These are phyloP conservation scores for Diaporthe destruens DNA, from an alignment of 2,329 filamentous ascomycete genomes.

Conservation along the genomic window DNA sequence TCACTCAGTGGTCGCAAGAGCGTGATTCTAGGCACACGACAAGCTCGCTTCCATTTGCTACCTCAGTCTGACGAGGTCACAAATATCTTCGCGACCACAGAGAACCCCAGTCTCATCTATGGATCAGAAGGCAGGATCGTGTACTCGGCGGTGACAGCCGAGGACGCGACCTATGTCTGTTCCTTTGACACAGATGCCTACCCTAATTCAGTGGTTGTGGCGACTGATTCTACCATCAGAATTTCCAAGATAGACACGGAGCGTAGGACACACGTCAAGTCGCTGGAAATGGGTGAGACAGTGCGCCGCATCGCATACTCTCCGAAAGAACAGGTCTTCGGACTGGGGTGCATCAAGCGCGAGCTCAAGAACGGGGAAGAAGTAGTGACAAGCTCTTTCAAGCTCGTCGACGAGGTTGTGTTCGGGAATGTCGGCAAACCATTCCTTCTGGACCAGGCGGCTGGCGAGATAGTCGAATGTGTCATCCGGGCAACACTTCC, in stretches of 20 bases:
- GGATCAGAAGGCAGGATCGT: conserved; percentile 87
- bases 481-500: conserved; percentile 82
- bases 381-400: conserved; percentile 82
- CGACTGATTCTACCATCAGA: conserved; percentile 80
- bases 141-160: conserved; percentile 93
- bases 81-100: conserved; percentile 92
- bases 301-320: conserved; percentile 91
- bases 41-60: conserved; percentile 83
- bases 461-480: conserved; percentile 83
- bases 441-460: conserved; percentile 67
- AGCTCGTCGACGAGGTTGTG: conserved; percentile 89
- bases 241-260: conserved; percentile 87
- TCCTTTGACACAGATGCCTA: conserved; percentile 86
- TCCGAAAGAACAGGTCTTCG: conserved; percentile 82
- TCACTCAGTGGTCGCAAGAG: conserved; percentile 80
- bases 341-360: conserved; percentile 85
- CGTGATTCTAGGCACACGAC: conserved; percentile 86
- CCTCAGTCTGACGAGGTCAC: conserved; percentile 75
- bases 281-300: conserved; percentile 82
- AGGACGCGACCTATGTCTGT: conserved; percentile 85
- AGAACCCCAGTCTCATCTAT: conserved; percentile 95
- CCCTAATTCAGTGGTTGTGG: conserved; percentile 83
- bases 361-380: conserved; percentile 80
- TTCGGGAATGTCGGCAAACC: conserved; percentile 82
- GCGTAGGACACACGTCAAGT: conserved; percentile 87